Evolutionary conservation across 768 basidiomycete species (phyloP).

Genomic region (Sarcodon aspratus): DNA sequence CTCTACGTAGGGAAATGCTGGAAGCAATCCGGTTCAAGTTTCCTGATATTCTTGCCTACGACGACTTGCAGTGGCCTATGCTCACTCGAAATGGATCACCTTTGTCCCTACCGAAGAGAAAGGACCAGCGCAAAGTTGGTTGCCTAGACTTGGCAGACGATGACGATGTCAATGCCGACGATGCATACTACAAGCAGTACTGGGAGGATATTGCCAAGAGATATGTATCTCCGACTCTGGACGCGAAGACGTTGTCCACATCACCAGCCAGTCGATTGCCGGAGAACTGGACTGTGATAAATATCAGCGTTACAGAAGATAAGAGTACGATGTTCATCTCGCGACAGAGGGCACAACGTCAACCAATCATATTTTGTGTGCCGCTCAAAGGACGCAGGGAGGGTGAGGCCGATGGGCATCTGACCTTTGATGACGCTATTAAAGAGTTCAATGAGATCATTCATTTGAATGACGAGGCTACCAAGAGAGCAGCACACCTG

Average conservation of each 20-base stretch:
- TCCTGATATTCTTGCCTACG: constrained; percentile 23
- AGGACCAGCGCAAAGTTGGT: constrained; percentile 6
- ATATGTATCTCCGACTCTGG: constrained; percentile 28
- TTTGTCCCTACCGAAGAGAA: constrained; percentile 14
- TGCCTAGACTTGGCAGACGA: constrained; percentile 26
- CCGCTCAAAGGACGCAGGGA: constrained; percentile 81
- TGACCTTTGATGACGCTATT: constrained; percentile 67
- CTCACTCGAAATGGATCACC: constrained; percentile 34
- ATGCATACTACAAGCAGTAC: constrained; percentile 33
- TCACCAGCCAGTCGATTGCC: constrained; percentile 32
- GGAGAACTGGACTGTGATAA: constrained; percentile 71
- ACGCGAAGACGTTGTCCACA: constrained; percentile 6
- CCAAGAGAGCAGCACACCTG: constrained; percentile 61
- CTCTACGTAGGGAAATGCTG: constrained; percentile 76
- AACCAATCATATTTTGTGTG: constrained; percentile 77
- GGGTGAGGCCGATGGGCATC: constrained; percentile 53
- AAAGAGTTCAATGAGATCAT: constrained; percentile 74
- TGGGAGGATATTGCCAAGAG: constrained; percentile 39
- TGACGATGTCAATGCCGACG: constrained; percentile 8
- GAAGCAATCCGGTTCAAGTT: constrained; percentile 74
- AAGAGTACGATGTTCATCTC: constrained; percentile 75
- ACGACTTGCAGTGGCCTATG: constrained; percentile 72
- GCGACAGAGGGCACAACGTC: constrained; percentile 49
- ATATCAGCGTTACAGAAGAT: constrained; percentile 76
- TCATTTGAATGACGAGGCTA: constrained; percentile 62